These are phyloP conservation scores for Starmerella kuoi DNA, from an alignment of 805 yeast genomes.

Conservation along the genomic window DNA sequence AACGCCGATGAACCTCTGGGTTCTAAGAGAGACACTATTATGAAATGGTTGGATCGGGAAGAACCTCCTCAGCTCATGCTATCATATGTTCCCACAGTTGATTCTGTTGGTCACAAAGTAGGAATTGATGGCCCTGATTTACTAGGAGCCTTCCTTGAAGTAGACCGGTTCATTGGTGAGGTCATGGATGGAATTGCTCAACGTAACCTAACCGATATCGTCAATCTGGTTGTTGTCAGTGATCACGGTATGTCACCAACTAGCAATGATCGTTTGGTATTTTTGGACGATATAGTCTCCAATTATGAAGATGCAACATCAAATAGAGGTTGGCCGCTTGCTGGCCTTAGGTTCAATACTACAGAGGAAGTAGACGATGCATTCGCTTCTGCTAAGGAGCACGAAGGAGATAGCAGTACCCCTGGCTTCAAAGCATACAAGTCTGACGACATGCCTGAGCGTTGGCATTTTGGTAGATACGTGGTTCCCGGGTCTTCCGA, in stretches of 20 bases:
- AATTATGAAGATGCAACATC: constrained; percentile 40
- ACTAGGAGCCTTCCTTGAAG: constrained; percentile 42
- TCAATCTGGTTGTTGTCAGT: constrained; percentile 66
- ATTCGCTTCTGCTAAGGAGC: not conserved
- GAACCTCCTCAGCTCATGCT: constrained; percentile 65
- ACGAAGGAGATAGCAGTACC: not conserved
- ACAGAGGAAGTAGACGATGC: constrained; percentile 29
- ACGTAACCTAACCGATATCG: constrained; percentile 51
- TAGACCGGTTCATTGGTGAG: constrained; percentile 51
- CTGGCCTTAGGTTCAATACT: constrained; percentile 52
- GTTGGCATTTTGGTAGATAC: constrained; percentile 36
- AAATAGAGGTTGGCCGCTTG: constrained; percentile 77
- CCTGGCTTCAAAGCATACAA: constrained; percentile 32
- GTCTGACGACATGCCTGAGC: constrained; percentile 42
- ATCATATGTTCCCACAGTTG: constrained; percentile 71
- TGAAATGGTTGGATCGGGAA: constrained; percentile 51
- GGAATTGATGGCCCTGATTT: constrained; percentile 58
- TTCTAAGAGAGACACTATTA: constrained; percentile 44
- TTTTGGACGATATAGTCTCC: constrained; percentile 60
- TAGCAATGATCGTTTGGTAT: constrained; percentile 51
- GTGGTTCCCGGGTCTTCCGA: not conserved
- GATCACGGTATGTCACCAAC: constrained; percentile 95
- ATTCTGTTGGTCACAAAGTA: constrained; percentile 58
- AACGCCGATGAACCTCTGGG: constrained; percentile 51
- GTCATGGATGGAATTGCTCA: constrained; percentile 37